A percentile compares a stretch with the other conserved stretches of the same genome.
phyloP scores from a whole-genome alignment of 2,329 filamentous ascomycete species.

The Ascochyta pisi region DNA sequence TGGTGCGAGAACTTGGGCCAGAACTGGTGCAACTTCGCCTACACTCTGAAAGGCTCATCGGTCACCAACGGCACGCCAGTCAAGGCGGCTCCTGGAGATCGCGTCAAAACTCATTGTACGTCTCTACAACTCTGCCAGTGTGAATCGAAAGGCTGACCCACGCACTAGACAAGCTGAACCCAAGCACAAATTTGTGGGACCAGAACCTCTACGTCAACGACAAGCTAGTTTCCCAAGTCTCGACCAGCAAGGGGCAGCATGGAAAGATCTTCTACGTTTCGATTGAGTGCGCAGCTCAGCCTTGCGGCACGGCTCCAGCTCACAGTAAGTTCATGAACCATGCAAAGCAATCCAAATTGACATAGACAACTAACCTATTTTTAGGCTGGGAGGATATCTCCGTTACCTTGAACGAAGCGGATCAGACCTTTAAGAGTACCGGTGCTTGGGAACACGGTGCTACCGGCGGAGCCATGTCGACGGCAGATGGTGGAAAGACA shows the following conservation, averaged over 20 bases:
- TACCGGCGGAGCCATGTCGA: conserved; percentile 26
- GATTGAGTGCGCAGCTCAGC: conserved; percentile 27
- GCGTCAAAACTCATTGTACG: conserved; percentile 30
- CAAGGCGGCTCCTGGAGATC: conserved; percentile 22
- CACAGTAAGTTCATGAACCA: conserved; percentile 25
- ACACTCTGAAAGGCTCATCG: conserved; percentile 19
- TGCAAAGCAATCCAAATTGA: neutral
- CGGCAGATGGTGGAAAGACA: conserved; percentile 27
- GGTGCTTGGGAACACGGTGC: conserved; percentile 24
- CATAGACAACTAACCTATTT: neutral
- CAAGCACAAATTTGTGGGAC: conserved; percentile 29
- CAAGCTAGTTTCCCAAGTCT: conserved; percentile 29
- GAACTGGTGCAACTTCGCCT: conserved; percentile 35
- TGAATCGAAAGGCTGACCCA: neutral
- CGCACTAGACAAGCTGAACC: conserved; percentile 27
- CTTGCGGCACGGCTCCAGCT: conserved; percentile 25
- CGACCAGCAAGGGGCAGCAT: conserved; percentile 31
- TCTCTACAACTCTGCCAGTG: neutral
- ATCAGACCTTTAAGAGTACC: conserved; percentile 21
- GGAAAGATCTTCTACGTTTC: conserved; percentile 34
- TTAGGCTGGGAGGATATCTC: conserved; percentile 29
- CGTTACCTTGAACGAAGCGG: conserved; percentile 21
- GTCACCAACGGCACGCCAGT: conserved; percentile 23
- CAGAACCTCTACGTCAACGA: conserved; percentile 34
- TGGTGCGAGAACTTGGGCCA: conserved; percentile 26